These are phyloP conservation scores for Acanthamoeba rhysodes DNA, from an alignment of 208 protist species.

Conservation along the genomic window DNA sequence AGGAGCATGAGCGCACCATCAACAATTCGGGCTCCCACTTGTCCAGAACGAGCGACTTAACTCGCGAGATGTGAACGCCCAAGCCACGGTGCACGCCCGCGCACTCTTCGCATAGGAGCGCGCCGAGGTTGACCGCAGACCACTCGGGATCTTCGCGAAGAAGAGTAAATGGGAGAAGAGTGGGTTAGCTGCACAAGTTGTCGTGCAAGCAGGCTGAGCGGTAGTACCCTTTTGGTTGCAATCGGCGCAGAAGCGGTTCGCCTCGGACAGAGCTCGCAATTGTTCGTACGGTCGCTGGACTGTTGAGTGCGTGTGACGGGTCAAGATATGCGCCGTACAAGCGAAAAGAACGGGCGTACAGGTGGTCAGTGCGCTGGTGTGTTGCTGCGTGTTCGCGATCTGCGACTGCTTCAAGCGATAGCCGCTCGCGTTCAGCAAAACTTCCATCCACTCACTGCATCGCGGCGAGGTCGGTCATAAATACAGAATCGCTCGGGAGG, in stretches of 20 bases:
- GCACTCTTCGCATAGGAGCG: slow-evolving; percentile 43
- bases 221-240: slow-evolving; percentile 34
- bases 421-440: not conserved
- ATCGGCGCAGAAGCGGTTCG: slow-evolving; percentile 50
- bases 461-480: no score
- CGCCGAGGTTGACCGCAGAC: slow-evolving; percentile 41
- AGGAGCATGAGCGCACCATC: slow-evolving; percentile 1
- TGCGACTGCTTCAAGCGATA: slow-evolving; percentile 58
- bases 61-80: slow-evolving; percentile 51
- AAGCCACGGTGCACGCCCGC: slow-evolving; percentile 34
- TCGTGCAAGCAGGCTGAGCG: no score
- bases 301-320: not conserved
- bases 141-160: slow-evolving; percentile 35
- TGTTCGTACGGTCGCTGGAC: slow-evolving; percentile 57
- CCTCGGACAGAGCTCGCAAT: not conserved
- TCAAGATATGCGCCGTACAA: not conserved
- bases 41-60: slow-evolving; percentile 42
- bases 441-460: slow-evolving; percentile 35
- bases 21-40: slow-evolving; percentile 63
- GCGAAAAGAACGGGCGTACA: not conserved
- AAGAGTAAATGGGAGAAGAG: not conserved
- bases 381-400: not conserved
- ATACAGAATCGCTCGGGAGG: not conserved
- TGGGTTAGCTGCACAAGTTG: no score
- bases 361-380: not conserved